phyloP scores from a whole-genome alignment of 371 early-diverging fungal species.

The Mucor lusitanicus region DNA sequence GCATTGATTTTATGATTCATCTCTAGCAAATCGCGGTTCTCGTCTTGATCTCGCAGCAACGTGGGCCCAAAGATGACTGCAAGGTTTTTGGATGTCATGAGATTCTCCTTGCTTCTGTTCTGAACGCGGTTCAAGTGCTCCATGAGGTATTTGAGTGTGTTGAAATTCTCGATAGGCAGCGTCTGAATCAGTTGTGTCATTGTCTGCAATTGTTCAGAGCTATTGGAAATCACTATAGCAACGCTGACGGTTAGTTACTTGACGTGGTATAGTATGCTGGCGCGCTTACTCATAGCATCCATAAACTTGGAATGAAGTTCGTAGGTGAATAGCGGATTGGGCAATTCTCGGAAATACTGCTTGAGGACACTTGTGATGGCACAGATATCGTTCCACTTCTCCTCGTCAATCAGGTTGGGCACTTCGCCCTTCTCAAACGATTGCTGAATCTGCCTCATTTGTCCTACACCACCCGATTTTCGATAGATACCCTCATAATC shows the following conservation, averaged over 20 bases:
- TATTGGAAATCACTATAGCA: slow-evolving; percentile 21
- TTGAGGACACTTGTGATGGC: slow-evolving; percentile 90
- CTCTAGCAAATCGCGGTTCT: slow-evolving; percentile 73
- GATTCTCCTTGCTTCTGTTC: slow-evolving; percentile 60
- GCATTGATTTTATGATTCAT: slow-evolving; percentile 76
- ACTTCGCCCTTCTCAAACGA: slow-evolving; percentile 51
- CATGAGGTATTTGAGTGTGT: slow-evolving; percentile 47
- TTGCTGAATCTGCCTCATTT: slow-evolving; percentile 67
- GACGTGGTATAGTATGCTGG: neutral
- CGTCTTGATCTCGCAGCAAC: slow-evolving; percentile 71
- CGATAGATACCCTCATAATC: slow-evolving; percentile 83
- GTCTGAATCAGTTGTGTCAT: slow-evolving; percentile 30
- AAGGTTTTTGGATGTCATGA: slow-evolving; percentile 88
- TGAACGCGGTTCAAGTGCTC: slow-evolving; percentile 51
- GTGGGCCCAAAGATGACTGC: slow-evolving; percentile 95
- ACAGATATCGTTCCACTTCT: slow-evolving; percentile 63
- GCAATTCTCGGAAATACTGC: slow-evolving; percentile 91
- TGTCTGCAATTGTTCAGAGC: slow-evolving; percentile 20
- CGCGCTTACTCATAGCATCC: slow-evolving; percentile 50
- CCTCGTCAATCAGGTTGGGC: slow-evolving; percentile 49
- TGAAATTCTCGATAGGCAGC: slow-evolving; percentile 43
- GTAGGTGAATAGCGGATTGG: slow-evolving; percentile 87
- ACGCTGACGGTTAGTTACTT: neutral
- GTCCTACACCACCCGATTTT: slow-evolving; percentile 83
- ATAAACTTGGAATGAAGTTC: slow-evolving; percentile 78